These are phyloP conservation scores for Thozetella sp. DNA, from an alignment of 495 filamentous ascomycete species.

Conservation along the genomic window DNA sequence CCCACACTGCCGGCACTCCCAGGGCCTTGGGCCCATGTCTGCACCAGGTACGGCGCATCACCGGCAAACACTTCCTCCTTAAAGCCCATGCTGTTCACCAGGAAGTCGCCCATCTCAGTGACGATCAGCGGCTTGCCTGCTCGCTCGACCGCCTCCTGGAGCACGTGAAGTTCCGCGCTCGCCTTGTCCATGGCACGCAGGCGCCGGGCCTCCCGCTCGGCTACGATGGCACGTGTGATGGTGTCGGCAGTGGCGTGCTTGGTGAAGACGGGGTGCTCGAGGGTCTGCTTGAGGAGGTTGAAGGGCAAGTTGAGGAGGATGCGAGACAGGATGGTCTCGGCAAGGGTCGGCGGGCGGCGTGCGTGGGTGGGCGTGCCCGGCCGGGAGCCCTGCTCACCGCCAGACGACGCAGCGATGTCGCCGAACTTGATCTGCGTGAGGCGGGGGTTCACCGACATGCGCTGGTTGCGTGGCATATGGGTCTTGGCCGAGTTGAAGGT, in stretches of 20 bases:
- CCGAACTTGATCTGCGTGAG: slow-evolving; percentile 68
- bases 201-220: slow-evolving; percentile 60
- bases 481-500: slow-evolving; percentile 20
- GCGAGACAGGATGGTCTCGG: slow-evolving; percentile 52
- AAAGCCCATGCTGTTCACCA: slow-evolving; percentile 38
- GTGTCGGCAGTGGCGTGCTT: slow-evolving; percentile 35
- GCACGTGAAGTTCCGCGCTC: slow-evolving; percentile 15
- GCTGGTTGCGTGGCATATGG: slow-evolving; percentile 21
- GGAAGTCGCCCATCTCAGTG: slow-evolving; percentile 16
- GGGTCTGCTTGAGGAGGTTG: slow-evolving; percentile 53
- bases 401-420: slow-evolving; percentile 51
- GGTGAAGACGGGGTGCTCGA: slow-evolving; percentile 51
- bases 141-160: slow-evolving; percentile 17
- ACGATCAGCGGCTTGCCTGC: slow-evolving; percentile 16
- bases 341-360: slow-evolving; percentile 7
- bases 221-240: slow-evolving; percentile 54
- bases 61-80: slow-evolving; percentile 38
- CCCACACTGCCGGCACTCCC: not conserved
- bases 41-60: slow-evolving; percentile 26
- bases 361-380: not conserved
- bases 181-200: slow-evolving; percentile 31
- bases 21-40: slow-evolving; percentile 18
- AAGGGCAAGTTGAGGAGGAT: slow-evolving; percentile 68
- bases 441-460: slow-evolving; percentile 40
- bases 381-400: slow-evolving; percentile 22